phyloP scores from a whole-genome alignment of 2,329 filamentous ascomycete genomes.

The Pseudogymnoascus sp. region DNA sequence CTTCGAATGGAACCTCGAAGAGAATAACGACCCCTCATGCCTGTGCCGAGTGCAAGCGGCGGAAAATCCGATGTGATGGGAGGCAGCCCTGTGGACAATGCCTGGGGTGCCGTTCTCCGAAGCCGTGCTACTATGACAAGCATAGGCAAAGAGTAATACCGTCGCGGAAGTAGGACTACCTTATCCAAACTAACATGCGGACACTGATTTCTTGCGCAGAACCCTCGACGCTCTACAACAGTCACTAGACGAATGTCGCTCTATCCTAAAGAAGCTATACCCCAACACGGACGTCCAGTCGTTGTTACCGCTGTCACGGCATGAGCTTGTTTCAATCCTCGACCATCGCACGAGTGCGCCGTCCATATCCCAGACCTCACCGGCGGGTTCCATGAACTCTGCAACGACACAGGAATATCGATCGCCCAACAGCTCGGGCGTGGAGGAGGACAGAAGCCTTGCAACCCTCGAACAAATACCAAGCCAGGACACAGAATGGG shows the following conservation, averaged over 20 bases:
- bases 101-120: constrained; percentile 70
- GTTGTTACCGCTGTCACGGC: constrained; percentile 54
- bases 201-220: constrained; percentile 24
- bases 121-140: constrained; percentile 74
- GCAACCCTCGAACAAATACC: constrained; percentile 61
- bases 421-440: constrained; percentile 42
- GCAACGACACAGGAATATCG: constrained; percentile 40
- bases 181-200: neutral
- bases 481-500: constrained; percentile 54
- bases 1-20: constrained; percentile 35
- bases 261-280: constrained; percentile 3
- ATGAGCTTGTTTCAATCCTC: constrained; percentile 51
- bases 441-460: constrained; percentile 38
- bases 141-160: constrained; percentile 69
- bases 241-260: constrained; percentile 46
- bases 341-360: constrained; percentile 32
- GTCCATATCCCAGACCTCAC: constrained; percentile 35
- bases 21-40: constrained; percentile 53
- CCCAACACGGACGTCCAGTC: constrained; percentile 43
- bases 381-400: constrained; percentile 46
- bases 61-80: constrained; percentile 79
- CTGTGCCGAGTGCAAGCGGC: constrained; percentile 68
- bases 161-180: constrained; percentile 56
- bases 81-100: constrained; percentile 76
- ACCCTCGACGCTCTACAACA: constrained; percentile 57